Base-by-base conservation (phyloP, 2,329 filamentous ascomycete genomes). In the Chaetomium globosum region DNA sequence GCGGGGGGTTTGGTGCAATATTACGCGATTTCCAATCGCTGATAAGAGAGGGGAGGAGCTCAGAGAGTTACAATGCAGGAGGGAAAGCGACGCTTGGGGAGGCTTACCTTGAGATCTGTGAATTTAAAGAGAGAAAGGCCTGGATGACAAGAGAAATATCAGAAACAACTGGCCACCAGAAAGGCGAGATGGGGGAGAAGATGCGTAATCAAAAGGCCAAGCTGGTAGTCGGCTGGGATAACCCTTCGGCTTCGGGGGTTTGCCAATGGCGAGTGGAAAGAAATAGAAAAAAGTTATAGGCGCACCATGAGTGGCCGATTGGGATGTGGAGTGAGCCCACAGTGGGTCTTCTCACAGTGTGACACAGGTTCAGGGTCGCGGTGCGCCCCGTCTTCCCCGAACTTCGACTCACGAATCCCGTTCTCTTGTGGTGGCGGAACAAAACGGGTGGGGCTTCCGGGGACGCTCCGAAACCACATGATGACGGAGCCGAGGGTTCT, bases 21-120 rank as follows among this genome's bases (percentile, higher is more conserved):
- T 55, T 52, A 46, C 53, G 53, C 33, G 57, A 59, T 64, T 30
- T 46, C 46, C 19, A 51, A 58, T 59, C n/a, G 48, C 57, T 46
- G 49, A 64, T 56, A 57, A 49, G 49, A 36, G 28, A 56, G 19
- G 49, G n/a, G 26, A 26, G 26, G 26, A 26, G 26, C 26, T 4
- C 2, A 4, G 26, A 26, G 61, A 46, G 53, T 28, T 33, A 26
- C 28, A 43, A 67, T 77, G 75, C 74, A 78, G 78, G 74, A 64
- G 61, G 30, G 62, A 63, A 58, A 56, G 1, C 10, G 30, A 21
- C 13, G 12, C 46, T 58, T 52, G 52, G 56, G 53, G 54, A 59
- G 63, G 36, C 65, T 63, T 26, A 69, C 65, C 63, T 69, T 64
- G 59, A 59, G 36, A 30, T 30, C 39, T 2, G 55, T 60, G 26